A percentile compares a stretch with the other conserved stretches of the same genome.
Evolutionary conservation across 2,329 filamentous ascomycete species (phyloP).

Genomic region (Fusarium sterilihyphosum): DNA sequence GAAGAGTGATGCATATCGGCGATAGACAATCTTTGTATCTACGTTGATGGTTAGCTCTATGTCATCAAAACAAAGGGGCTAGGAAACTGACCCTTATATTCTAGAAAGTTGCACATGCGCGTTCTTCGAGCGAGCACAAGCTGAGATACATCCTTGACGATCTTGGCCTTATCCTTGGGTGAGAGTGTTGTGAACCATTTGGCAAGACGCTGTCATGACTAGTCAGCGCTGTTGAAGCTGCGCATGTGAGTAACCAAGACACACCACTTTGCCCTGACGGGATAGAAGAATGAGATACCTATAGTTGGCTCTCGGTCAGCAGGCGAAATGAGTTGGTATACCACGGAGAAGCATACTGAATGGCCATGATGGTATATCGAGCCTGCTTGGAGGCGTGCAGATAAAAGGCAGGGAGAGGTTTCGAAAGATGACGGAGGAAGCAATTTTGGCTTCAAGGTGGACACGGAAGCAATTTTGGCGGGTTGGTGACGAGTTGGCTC

Average conservation of each 20-base stretch:
- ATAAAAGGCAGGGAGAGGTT: conserved; percentile 19
- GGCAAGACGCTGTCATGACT: conserved; percentile 79
- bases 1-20: conserved; percentile 97
- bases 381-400: conserved; percentile 39
- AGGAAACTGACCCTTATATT: conserved; percentile 85
- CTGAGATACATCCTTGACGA: conserved; percentile 99
- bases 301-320: conserved; percentile 39
- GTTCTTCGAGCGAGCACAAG: conserved; percentile 94
- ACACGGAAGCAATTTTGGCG: conserved; percentile 44
- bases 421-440: conserved; percentile 36
- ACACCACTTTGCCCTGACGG: conserved; percentile 98
- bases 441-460: conserved; percentile 39
- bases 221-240: conserved; percentile 32
- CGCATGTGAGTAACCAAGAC: conserved; percentile 52
- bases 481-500: conserved; percentile 44
- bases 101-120: conserved; percentile 99
- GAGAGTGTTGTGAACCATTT: conserved; percentile 99
- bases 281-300: conserved; percentile 98
- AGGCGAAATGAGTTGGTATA: conserved; percentile 3
- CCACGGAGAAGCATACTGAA: conserved; percentile 51
- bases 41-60: conserved; percentile 22
- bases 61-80: conserved; percentile 10
- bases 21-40: conserved; percentile 99
- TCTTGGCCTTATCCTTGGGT: conserved; percentile 98
- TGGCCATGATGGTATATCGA: conserved; percentile 52